Percentiles rank a stretch among this genome's conserved stretches.
phyloP scores from a whole-genome alignment of 768 basidiomycete species.

The Tricholoma bakamatsutake region DNA sequence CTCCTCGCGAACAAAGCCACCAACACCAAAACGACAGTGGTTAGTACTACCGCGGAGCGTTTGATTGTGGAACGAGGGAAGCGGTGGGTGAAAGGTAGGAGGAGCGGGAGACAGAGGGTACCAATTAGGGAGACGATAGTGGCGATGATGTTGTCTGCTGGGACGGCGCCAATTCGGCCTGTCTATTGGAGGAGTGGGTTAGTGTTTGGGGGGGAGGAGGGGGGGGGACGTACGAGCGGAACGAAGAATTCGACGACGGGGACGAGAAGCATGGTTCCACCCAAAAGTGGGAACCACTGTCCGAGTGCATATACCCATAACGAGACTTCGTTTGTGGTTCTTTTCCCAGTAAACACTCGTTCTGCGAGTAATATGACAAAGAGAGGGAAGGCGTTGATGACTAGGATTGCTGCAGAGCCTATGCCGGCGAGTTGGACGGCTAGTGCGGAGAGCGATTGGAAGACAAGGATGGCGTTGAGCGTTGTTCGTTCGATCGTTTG shows the following conservation, averaged over 20 bases:
- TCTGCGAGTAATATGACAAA: conserved; percentile 55
- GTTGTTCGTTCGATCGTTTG: conserved; percentile 46
- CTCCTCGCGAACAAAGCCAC: conserved; percentile 59
- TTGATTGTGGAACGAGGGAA: conserved; percentile 39
- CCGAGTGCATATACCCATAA: conserved; percentile 61
- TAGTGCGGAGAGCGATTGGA: conserved; percentile 51
- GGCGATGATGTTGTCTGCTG: conserved; percentile 86
- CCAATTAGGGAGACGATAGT: conserved; percentile 59
- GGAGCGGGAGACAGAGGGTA: conserved; percentile 52
- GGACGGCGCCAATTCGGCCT: conserved; percentile 77
- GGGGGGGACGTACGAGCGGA: conserved; percentile 54
- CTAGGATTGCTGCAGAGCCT: conserved; percentile 74
- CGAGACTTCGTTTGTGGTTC: conserved; percentile 33
- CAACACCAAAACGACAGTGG: conserved; percentile 38
- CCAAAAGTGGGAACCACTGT: conserved; percentile 46
- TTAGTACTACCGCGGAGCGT: conserved; percentile 38
- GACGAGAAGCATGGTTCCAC: conserved; percentile 51
- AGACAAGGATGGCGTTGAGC: conserved; percentile 55
- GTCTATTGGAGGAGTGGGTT: conserved; percentile 39
- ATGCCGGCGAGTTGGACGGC: conserved; percentile 58
- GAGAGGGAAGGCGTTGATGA: conserved; percentile 53
- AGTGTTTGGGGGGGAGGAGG: not conserved
- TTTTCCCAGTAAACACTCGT: conserved; percentile 18
- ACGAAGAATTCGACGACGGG: conserved; percentile 84
- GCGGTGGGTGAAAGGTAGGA: conserved; percentile 69